Evolutionary conservation across 2,329 filamentous ascomycete species (phyloP), one percentile per base, ranked within the genome.

Genomic region (Pestalotiopsis fici): DNA sequence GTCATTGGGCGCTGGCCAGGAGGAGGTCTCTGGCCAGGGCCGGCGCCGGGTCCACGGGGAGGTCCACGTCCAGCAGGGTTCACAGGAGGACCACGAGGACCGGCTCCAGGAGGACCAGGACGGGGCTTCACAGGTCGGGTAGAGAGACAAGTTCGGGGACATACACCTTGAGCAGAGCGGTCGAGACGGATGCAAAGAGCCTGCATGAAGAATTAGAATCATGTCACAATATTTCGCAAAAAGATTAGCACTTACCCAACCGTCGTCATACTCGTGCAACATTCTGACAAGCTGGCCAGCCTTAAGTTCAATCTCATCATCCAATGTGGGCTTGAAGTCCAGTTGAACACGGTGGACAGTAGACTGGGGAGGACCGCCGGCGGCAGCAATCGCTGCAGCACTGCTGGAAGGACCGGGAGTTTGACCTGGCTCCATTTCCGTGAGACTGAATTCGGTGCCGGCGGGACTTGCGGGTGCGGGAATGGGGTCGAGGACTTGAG

Each of bases 211-310:
- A 65, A 59, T 67, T 74, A 73, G 75, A 81, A 78, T 80, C 78
- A 72, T 57, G 64, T 68, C 78, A 73, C 76, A 73, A 68, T 65
- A 66, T 62, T 67, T 54, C 31, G 15, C 59, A 25, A 11, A 54
- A 21, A n/a, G n/a, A 39, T 62, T 50, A 64, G 31, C 66, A 86
- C 92, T 87, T 87, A 95, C 93, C 96, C 96, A 99, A 75, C 96
- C 96, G 81, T 99, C 96, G 77, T 99, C 96, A 75, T 98, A 99
- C 81, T 97, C 95, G 76, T 98, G 95, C 64, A 98, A 85, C 71
- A 99, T 84, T 71, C 95, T 89, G 63, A 98, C 93, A 61, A 99
- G 85, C 70, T 97, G 91, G 64, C 96, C 96, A 67, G 91, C 88
- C 70, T 85, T 87, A 57, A 99, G 86, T 70, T 90, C 92, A 75